Evolutionary conservation across 257 asterid species (phyloP), one percentile per base, ranked within the genome.

Genomic region (Gynochthodes officinalis): DNA sequence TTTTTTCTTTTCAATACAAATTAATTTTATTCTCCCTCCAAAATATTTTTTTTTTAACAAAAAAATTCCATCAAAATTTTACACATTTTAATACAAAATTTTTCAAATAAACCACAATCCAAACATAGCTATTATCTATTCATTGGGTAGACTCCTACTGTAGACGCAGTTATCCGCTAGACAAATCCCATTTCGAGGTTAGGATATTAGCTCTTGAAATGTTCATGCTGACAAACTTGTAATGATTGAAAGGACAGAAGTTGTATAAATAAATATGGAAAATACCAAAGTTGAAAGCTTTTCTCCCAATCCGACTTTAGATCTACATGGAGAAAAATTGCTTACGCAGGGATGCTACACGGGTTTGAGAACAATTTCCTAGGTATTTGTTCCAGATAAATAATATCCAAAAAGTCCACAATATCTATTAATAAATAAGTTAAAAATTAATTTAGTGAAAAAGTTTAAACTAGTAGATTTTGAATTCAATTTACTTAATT

Each of bases 311-410:
- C 58, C n/a, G n/a, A n/a, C n/a, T n/a, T n/a, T n/a, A n/a, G 19
- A 68, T 78, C 73, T 61, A 86, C 82, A 83, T 94, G 99, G 97
- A 87, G 86, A 72, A 94, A 89, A 86, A 90, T 91, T 76, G 95
- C 96, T 30, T 94, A 87, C 60, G 97, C 98, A 61, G 99, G 99
- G 54, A 87, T 86, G 96, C 99, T 88, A 74, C 99, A 92, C 7
- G 99, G 98, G 33, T 94, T 80, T 64, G 95, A 86, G 46, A 97
- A 94, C 85, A n/a, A n/a, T n/a, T n/a, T n/a, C n/a, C n/a, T n/a
- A n/a, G n/a, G n/a, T n/a, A n/a, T n/a, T n/a, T n/a, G n/a, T n/a
- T n/a, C n/a, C n/a, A n/a, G n/a, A n/a, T n/a, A n/a, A n/a, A n/a
- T n/a, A n/a, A n/a, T n/a, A n/a, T n/a, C n/a, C n/a, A n/a, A n/a